Percentiles rank a stretch among this genome's conserved stretches.
phyloP scores from a whole-genome alignment of 495 filamentous ascomycete genomes.

The Corynascus novoguineensis region DNA sequence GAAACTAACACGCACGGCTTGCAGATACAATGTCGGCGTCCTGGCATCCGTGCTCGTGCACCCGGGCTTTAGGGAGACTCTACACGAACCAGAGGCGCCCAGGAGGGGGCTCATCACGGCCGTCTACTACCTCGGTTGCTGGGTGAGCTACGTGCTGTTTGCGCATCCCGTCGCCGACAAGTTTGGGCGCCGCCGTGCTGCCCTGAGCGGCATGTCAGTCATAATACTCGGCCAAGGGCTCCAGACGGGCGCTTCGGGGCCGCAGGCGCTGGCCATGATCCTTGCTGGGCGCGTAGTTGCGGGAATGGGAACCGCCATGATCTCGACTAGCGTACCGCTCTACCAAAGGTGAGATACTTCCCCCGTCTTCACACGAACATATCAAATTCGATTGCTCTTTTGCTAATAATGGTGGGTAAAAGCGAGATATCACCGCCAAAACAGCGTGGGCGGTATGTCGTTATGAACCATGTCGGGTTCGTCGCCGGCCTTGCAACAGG shows the following conservation, averaged over 20 bases:
- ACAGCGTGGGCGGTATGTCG: constrained; percentile 49
- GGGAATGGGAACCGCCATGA: constrained; percentile 46
- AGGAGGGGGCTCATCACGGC: constrained; percentile 49
- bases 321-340: constrained; percentile 52
- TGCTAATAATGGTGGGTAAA: background rate
- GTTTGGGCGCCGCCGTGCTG: constrained; percentile 47
- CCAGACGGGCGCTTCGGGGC: constrained; percentile 37
- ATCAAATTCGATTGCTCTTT: background rate
- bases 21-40: constrained; percentile 53
- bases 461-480: constrained; percentile 54
- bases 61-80: constrained; percentile 44
- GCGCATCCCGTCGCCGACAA: constrained; percentile 44
- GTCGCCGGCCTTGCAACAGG: constrained; percentile 47
- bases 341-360: constrained; percentile 48
- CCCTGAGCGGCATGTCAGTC: constrained; percentile 40
- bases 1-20: background rate
- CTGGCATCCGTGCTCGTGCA: constrained; percentile 52
- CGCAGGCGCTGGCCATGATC: constrained; percentile 46
- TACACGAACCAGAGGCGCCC: constrained; percentile 40
- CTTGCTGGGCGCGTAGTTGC: constrained; percentile 48
- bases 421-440: constrained; percentile 51
- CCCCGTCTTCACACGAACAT: too few species aligned
- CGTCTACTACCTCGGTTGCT: constrained; percentile 55
- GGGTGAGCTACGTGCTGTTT: constrained; percentile 50
- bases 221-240: constrained; percentile 45